These are phyloP conservation scores for Acanthamoeba castellanii DNA, from an alignment of 208 protist species.

Conservation along the genomic window DNA sequence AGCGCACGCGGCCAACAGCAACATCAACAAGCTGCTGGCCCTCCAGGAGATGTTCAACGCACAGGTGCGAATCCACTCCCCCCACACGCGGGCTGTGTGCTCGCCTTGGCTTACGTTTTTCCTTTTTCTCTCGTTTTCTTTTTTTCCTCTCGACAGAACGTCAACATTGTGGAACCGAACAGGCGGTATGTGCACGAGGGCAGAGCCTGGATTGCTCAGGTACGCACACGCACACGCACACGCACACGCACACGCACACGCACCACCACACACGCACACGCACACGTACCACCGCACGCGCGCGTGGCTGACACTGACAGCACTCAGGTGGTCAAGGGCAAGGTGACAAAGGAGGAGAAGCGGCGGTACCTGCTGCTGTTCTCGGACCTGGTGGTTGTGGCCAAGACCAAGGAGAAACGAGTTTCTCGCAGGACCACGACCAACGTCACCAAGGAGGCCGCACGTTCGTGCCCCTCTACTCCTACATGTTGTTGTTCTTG, in stretches of 20 bases:
- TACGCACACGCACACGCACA: background rate
- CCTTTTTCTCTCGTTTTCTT: background rate
- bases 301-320: background rate
- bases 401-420: background rate
- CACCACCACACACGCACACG: no score
- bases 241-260: background rate
- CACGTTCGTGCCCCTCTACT: background rate
- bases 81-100: background rate
- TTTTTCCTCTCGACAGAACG: background rate
- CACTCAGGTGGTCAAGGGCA: conserved; percentile 38
- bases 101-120: background rate
- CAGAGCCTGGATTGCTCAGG: conserved; percentile 25
- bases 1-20: conserved; percentile 48
- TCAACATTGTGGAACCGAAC: conserved; percentile 17
- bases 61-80: background rate
- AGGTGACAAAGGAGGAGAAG: conserved; percentile 21
- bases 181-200: conserved; percentile 33
- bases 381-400: background rate
- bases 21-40: conserved; percentile 46
- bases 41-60: conserved; percentile 70
- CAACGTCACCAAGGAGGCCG: background rate
- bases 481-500: background rate
- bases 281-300: background rate
- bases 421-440: background rate
- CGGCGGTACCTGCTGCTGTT: conserved; percentile 30